A percentile compares a stretch with the other conserved stretches of the same genome.
Evolutionary conservation across 768 basidiomycete species (phyloP).

Genomic region (Termitomyces sp.): DNA sequence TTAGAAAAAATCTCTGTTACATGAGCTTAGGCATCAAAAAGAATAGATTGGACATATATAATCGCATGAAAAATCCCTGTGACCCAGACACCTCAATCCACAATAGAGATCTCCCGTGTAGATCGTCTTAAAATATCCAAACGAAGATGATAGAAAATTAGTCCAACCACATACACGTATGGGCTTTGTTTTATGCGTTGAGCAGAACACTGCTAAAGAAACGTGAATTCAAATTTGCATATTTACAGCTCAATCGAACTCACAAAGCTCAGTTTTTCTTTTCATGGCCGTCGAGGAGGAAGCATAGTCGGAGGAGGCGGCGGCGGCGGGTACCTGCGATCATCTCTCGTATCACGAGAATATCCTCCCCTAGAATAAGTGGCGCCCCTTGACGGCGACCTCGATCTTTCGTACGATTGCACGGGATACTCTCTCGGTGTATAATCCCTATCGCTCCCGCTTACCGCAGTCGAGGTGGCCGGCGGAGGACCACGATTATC

Average conservation of each 20-base stretch:
- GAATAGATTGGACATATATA: neutral
- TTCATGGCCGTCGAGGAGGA: slow-evolving; percentile 15
- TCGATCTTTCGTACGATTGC: slow-evolving; percentile 32
- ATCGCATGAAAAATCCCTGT: slow-evolving; percentile 1
- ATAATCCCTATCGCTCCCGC: slow-evolving; percentile 27
- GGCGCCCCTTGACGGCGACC: slow-evolving; percentile 24
- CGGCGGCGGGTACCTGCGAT: slow-evolving; percentile 30
- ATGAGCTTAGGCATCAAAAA: neutral
- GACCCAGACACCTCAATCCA: neutral
- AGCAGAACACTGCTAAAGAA: neutral
- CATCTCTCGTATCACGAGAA: slow-evolving; percentile 26
- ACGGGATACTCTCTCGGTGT: slow-evolving; percentile 21
- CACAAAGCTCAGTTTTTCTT: neutral
- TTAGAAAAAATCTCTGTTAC: neutral
- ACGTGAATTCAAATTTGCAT: neutral
- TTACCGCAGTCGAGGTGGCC: slow-evolving; percentile 10
- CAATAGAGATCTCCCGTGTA: neutral
- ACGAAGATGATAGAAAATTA: neutral
- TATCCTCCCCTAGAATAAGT: slow-evolving; percentile 18
- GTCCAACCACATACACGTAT: neutral
- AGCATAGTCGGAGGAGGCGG: slow-evolving; percentile 18
- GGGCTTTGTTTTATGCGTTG: neutral
- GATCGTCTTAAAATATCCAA: neutral
- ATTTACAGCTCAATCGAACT: neutral
- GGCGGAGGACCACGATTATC: slow-evolving; percentile 25